Base-by-base conservation (phyloP, 208 protist genomes). In the Endotrypanum monterogeii region DNA sequence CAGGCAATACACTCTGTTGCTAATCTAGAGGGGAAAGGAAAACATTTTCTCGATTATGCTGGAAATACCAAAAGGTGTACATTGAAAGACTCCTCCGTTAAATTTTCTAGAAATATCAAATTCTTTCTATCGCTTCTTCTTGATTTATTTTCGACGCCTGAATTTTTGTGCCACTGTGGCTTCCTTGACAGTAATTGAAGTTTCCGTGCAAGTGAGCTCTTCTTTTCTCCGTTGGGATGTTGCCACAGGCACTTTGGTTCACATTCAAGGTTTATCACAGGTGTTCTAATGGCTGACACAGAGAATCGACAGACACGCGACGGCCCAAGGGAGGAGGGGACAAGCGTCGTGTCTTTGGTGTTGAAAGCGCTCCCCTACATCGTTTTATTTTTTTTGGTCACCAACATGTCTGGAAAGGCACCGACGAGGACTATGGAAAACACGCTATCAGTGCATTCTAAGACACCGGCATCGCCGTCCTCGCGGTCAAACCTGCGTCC, bases 311-410 rank as follows among this genome's bases (percentile, higher is more conserved):
- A 56, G 66, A 25, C 16, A 12, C 66, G 51, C 20, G 66, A 41
- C 32, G 46, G 30, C 25, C 25, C 25, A n/a, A 1, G 25, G 7
- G 71, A n/a, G 28, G 79, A 63, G 35, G 51, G 55, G 4, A 69
- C 48, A 16, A 35, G 41, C 11, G 25, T 50, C 37, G 55, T 32
- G 69, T 79, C 63, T 20, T 61, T 75, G 12, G 51, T 62, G 28
- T 76, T 37, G 0, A 81, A 81, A 23, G 71, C 71, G 5, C 9
- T 76, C 2, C 52, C 69, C 25, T 81, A 76, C 76, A 56, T 73
- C 11, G 16, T 73, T 3, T 14, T 81, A 7, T 67, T 58, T 25
- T 44, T 81, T 7, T 30, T 73, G 5, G 14, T 76, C 50, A 52
- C 58, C 9, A 81, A 81, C 51, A 51, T 69, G 23, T 30, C 76